Evolutionary conservation across 1,139 yeast genomes (phyloP).

Genomic region (Yamadazyma songkhlaensis): DNA sequence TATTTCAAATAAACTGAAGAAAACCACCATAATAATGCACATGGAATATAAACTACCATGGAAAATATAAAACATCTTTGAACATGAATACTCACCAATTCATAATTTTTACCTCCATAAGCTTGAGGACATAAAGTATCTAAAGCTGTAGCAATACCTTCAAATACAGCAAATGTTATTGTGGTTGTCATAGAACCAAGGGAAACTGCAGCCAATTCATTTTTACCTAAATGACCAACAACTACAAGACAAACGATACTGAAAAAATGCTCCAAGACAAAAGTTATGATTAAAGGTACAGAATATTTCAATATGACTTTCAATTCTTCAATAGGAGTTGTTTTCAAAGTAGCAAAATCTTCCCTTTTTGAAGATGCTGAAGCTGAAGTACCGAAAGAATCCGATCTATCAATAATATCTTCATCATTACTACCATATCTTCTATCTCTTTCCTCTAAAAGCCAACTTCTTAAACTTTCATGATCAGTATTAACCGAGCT

Average conservation of each 20-base stretch:
- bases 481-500: constrained; percentile 50
- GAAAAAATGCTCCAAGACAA: constrained; percentile 68
- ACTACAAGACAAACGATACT: constrained; percentile 69
- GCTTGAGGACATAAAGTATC: constrained; percentile 89
- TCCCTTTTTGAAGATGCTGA: constrained; percentile 15
- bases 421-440: constrained; percentile 13
- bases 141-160: constrained; percentile 83
- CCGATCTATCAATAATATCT: constrained; percentile 27
- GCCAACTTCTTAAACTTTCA: constrained; percentile 57
- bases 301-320: constrained; percentile 52
- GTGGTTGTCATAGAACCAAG: constrained; percentile 87
- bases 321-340: constrained; percentile 46
- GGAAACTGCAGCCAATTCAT: constrained; percentile 77
- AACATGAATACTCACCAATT: constrained; percentile 59
- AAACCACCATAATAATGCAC: constrained; percentile 63
- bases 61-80: constrained; percentile 65
- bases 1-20: constrained; percentile 51
- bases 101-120: constrained; percentile 65
- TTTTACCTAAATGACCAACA: constrained; percentile 71
- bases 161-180: constrained; percentile 78
- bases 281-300: constrained; percentile 63
- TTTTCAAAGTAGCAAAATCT: constrained; percentile 42
- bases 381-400: constrained; percentile 6
- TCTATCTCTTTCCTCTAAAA: constrained; percentile 65
- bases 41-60: constrained; percentile 54